phyloP scores from a whole-genome alignment of 176 grass and related monocot species.

The Rhipidocladum racemiflorum region DNA sequence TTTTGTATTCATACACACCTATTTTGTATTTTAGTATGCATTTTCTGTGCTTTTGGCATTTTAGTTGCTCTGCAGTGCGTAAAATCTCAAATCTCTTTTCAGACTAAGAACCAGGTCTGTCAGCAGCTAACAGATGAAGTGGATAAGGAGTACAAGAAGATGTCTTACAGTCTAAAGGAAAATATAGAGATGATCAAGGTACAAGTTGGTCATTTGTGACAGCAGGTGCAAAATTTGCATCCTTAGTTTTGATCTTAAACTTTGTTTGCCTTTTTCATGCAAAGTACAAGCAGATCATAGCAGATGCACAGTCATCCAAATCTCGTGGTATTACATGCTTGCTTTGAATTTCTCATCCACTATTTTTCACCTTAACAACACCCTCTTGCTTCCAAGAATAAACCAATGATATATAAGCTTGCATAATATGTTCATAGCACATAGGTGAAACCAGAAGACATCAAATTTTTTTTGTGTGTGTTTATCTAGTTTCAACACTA shows the following conservation, averaged over 20 bases:
- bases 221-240: not conserved
- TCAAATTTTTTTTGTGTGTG: not conserved
- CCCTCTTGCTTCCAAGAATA: not conserved
- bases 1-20: not conserved
- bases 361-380: not conserved
- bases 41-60: too few relatives aligned
- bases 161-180: conserved; percentile 40
- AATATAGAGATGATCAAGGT: conserved; percentile 52
- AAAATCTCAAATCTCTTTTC: conserved; percentile 10
- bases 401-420: not conserved
- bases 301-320: conserved; percentile 44
- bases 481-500: conserved; percentile 7
- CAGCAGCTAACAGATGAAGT: conserved; percentile 47
- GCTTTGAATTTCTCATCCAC: not conserved
- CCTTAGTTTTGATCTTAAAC: not conserved
- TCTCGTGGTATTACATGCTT: conserved; percentile 42
- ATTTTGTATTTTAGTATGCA: too few relatives aligned
- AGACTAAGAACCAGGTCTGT: conserved; percentile 43
- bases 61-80: not conserved
- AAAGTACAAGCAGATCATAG: conserved; percentile 49
- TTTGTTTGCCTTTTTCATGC: conserved; percentile 29
- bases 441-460: not conserved
- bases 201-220: not conserved
- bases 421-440: conserved; percentile 7
- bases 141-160: conserved; percentile 51